These are phyloP conservation scores for Sergeia podlipaevii DNA, from an alignment of 208 protist species.

Conservation along the genomic window DNA sequence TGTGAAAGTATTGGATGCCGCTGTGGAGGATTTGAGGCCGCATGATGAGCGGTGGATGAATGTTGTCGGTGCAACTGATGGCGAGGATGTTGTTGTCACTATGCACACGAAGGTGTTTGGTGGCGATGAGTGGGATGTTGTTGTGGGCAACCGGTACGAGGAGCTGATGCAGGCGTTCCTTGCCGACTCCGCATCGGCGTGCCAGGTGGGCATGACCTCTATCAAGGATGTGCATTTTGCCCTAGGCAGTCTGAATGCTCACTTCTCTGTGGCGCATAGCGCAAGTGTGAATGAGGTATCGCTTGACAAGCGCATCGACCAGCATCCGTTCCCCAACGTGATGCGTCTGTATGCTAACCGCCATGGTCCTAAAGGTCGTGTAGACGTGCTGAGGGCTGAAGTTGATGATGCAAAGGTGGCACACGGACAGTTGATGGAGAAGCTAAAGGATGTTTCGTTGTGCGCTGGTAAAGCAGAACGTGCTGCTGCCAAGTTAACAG, in stretches of 20 bases:
- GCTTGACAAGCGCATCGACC: conserved; percentile 11
- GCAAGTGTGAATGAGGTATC: conserved; percentile 9
- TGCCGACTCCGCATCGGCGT: conserved; percentile 13
- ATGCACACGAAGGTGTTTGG: conserved; percentile 21
- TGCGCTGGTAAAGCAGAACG: too few relatives aligned
- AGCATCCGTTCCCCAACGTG: conserved; percentile 24
- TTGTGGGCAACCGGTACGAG: conserved; percentile 13
- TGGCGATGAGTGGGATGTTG: conserved; percentile 17
- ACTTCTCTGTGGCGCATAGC: conserved; percentile 19
- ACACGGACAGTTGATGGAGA: background rate
- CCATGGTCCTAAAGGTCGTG: conserved; percentile 7
- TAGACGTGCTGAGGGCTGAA: conserved; percentile 13
- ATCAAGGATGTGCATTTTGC: conserved; percentile 11
- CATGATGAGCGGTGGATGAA: conserved; percentile 32
- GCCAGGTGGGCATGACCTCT: conserved; percentile 11
- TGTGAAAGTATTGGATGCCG: too few relatives aligned
- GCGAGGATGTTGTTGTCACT: background rate
- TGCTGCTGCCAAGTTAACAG: too few relatives aligned
- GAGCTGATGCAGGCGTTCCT: conserved; percentile 20
- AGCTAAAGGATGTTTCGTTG: too few relatives aligned
- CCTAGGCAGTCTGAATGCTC: conserved; percentile 12
- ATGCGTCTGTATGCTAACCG: conserved; percentile 15
- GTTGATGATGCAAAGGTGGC: background rate
- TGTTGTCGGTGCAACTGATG: background rate
- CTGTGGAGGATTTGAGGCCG: background rate